Evolutionary conservation across 768 basidiomycete species (phyloP).

Genomic region (Asterophora parasitica): DNA sequence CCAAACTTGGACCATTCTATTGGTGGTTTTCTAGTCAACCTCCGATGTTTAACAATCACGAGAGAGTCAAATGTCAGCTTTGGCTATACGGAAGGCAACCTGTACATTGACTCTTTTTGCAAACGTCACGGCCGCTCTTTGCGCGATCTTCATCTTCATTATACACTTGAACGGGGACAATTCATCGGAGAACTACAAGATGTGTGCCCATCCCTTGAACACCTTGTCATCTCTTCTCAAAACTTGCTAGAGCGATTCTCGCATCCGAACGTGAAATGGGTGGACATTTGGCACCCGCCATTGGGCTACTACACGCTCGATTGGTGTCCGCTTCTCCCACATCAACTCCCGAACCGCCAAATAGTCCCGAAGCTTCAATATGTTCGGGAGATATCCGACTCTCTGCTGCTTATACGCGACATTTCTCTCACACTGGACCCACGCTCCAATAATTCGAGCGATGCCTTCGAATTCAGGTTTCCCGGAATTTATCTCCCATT

Average conservation of each 20-base stretch:
- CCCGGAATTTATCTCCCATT: no score
- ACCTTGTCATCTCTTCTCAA: slow-evolving; percentile 4
- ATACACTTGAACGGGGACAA: no score
- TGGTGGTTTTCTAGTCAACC: slow-evolving; percentile 1
- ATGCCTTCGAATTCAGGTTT: no score
- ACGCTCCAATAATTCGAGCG: no score
- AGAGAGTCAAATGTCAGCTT: no score
- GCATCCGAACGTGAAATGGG: slow-evolving; percentile 11
- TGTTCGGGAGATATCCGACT: not conserved
- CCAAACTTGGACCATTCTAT: no score
- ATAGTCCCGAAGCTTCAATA: slow-evolving; percentile 4
- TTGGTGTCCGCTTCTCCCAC: not conserved
- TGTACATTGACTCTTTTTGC: no score
- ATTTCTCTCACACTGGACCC: no score
- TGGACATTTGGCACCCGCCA: not conserved
- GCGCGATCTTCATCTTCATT: slow-evolving; percentile 5
- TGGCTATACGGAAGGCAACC: no score
- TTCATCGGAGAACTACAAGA: not conserved
- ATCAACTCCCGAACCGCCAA: not conserved
- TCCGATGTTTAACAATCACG: slow-evolving; percentile 7
- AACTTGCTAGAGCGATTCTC: not conserved
- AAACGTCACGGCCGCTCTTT: not conserved
- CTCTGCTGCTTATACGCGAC: no score
- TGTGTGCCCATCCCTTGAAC: slow-evolving; percentile 10
- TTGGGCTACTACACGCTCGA: no score